Percentiles rank a stretch among this genome's conserved stretches.
Conservation (phyloP, 2,329 filamentous ascomycete species). For the Trichophyton equinum region DNA sequence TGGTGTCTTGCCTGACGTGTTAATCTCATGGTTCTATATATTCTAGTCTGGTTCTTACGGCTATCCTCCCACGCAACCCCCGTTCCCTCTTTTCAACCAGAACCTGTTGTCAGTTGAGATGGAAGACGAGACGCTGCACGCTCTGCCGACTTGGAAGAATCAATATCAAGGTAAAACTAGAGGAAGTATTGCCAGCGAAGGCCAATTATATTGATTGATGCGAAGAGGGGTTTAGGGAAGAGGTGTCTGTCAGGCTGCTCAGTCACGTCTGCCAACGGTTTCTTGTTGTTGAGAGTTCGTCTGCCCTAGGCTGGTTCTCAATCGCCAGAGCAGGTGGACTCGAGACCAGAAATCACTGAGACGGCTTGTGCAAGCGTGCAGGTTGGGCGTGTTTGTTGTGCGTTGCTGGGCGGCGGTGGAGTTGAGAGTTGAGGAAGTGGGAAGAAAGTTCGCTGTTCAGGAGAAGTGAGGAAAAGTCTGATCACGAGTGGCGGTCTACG, state of each 20-base stretch:
- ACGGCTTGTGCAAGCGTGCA: background rate
- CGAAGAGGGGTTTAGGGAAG: background rate
- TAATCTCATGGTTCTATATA: slow-evolving; percentile 45
- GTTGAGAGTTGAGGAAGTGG: background rate
- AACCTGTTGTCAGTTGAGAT: background rate
- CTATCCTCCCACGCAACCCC: slow-evolving; percentile 18
- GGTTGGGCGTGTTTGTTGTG: background rate
- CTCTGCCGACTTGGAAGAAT: background rate
- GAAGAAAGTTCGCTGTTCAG: background rate
- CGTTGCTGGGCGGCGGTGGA: background rate
- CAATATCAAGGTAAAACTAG: background rate
- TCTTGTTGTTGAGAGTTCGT: background rate
- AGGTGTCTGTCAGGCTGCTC: background rate
- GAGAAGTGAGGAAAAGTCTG: background rate
- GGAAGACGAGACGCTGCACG: background rate
- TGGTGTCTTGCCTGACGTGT: slow-evolving; percentile 40
- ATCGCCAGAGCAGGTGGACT: background rate
- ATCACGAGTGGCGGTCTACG: background rate
- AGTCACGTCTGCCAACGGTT: background rate
- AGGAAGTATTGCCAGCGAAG: background rate
- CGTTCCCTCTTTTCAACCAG: background rate
- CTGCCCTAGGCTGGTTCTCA: background rate
- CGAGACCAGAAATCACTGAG: background rate
- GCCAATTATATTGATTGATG: background rate
- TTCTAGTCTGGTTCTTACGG: slow-evolving; percentile 42